Percentiles rank a stretch among this genome's conserved stretches.
Evolutionary conservation across 1,284 basidiomycete genomes (phyloP).

Genomic region (Boletellus deceptivus): DNA sequence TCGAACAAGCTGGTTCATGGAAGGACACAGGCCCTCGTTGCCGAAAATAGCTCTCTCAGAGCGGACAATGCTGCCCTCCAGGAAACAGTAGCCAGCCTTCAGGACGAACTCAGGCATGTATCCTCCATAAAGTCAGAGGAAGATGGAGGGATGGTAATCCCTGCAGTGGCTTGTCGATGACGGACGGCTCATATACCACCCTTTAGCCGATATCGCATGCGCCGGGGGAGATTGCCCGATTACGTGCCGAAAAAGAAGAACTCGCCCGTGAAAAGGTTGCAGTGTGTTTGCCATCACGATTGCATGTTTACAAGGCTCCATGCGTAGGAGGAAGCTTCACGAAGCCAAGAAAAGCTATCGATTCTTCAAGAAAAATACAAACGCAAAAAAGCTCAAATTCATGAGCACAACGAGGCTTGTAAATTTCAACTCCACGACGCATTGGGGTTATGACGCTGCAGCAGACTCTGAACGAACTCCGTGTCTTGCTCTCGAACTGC

Average conservation of each 20-base stretch:
- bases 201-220: constrained; percentile 9
- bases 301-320: constrained; percentile 1
- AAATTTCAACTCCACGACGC: background rate
- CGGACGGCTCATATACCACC: constrained; percentile 2
- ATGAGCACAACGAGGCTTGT: constrained; percentile 22
- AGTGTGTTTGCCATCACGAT: background rate
- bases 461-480: constrained; percentile 23
- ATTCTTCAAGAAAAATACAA: constrained; percentile 25
- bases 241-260: constrained; percentile 16
- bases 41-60: constrained; percentile 21
- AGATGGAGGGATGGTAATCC: constrained; percentile 5
- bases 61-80: constrained; percentile 21
- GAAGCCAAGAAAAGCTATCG: constrained; percentile 9
- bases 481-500: constrained; percentile 13
- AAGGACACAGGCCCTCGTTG: constrained; percentile 5
- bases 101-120: constrained; percentile 7
- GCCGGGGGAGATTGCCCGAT: constrained; percentile 12
- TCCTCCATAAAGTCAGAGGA: constrained; percentile 23
- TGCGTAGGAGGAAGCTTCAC: constrained; percentile 13
- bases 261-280: constrained; percentile 20
- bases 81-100: constrained; percentile 12
- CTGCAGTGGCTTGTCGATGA: background rate
- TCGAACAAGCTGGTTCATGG: constrained; percentile 7
- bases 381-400: constrained; percentile 15
- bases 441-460: constrained; percentile 1